Base-by-base conservation (phyloP, 2,329 filamentous ascomycete species). In the Diaporthe aspalathi region DNA sequence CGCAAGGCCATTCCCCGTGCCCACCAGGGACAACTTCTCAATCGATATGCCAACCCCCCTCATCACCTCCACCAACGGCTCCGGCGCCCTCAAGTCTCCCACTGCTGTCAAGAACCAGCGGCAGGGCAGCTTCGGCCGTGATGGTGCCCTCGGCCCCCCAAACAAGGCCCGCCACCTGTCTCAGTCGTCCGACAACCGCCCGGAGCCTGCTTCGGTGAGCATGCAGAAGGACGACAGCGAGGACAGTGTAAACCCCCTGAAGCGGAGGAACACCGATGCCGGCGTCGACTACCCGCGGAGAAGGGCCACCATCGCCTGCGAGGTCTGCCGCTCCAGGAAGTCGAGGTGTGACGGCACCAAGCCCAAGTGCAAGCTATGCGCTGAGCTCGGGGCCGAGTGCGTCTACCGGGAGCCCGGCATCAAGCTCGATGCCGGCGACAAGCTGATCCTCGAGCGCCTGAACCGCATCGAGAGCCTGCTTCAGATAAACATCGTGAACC, bases 401-500 rank as follows among this genome's bases (percentile, higher is more conserved):
- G 88, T 95, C 74, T 96, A 96, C 80, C 89, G 93, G 74, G 93
- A 96, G 79, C 93, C 93, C 8, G 93, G 93, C 3, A 93, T 95
- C 84, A 96, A 96, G 82, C 88, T 96, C 12, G 93, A 96, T 79
- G 93, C 93, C 45, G 93, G 93, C 74, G 93, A 95, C 84, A 95
- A 95, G 82, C 85, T 96, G 70, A 96, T 96, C 73, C 83, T 96
- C 47, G 93, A 95, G 79, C 91, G 92, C 70, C 85, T 96, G 45
- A 90, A 88, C 76, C 90, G 92, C 67, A 95, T 96, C 76, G 93
- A 96, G 80, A 92, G 87, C 65, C 83, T 96, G 54, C 85, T 96
- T n/a, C 92, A 95, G 79, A 90, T 91, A 74, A 92, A 85, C 74
- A 83, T 94, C 75, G 83, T 87, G 24, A 81, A 83, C 52, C 82